Conservation (phyloP, 2,329 filamentous ascomycete species). For the Aspergillus felis region DNA sequence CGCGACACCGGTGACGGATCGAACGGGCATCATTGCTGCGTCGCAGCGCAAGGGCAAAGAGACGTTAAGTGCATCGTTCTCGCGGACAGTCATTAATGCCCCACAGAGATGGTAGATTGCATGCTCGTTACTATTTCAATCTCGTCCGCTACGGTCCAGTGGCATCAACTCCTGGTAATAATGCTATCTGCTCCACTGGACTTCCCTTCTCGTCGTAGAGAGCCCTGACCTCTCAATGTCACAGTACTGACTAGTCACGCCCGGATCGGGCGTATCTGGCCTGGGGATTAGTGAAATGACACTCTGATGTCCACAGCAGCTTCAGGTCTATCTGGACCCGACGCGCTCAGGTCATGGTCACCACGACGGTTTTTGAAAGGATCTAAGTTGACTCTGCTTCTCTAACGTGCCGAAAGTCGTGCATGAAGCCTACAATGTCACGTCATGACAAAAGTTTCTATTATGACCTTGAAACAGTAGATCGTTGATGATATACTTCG, state of each 20-base stretch:
- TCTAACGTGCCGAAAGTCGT: neutral
- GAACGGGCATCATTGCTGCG: slow-evolving; percentile 66
- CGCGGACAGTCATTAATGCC: slow-evolving; percentile 46
- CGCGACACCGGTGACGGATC: slow-evolving; percentile 83
- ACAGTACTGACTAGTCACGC: neutral
- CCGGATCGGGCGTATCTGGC: neutral
- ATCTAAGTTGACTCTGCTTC: too few species aligned
- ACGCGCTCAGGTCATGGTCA: neutral
- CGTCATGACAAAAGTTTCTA: neutral
- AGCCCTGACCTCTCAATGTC: neutral
- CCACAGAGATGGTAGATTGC: slow-evolving; percentile 42
- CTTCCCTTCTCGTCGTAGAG: neutral
- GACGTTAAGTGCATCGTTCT: slow-evolving; percentile 47
- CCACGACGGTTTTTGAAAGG: neutral
- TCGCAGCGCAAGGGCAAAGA: slow-evolving; percentile 53
- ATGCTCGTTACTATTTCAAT: neutral
- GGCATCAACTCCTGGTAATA: too few species aligned
- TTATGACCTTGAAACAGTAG: neutral
- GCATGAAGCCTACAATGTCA: neutral
- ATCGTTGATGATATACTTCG: neutral
- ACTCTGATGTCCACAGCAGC: neutral
- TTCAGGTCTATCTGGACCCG: neutral
- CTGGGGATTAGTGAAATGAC: neutral
- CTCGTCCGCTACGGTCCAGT: neutral
- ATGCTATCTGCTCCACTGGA: neutral